A percentile compares a stretch with the other conserved stretches of the same genome.
phyloP scores from a whole-genome alignment of 805 yeast species.

The Nakazawaea peltata region DNA sequence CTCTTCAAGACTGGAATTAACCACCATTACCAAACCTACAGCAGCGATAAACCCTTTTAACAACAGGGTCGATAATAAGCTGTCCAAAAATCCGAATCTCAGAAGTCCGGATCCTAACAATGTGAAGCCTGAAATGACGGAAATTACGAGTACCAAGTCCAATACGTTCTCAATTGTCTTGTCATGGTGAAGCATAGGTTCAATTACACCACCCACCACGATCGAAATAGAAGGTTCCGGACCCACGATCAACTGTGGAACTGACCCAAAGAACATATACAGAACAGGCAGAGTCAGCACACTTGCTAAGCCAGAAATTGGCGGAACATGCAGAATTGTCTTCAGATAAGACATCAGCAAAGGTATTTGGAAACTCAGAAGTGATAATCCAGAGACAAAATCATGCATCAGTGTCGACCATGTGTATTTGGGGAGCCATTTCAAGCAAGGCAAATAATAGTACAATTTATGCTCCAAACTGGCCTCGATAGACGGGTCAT shows the following conservation, averaged over 20 bases:
- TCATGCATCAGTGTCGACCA: slow-evolving; percentile 42
- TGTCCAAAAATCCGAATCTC: slow-evolving; percentile 82
- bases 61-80: slow-evolving; percentile 67
- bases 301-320: slow-evolving; percentile 70
- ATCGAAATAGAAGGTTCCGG: slow-evolving; percentile 87
- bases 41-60: slow-evolving; percentile 81
- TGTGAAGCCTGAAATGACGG: slow-evolving; percentile 69
- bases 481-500: no score
- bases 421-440: slow-evolving; percentile 56
- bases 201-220: slow-evolving; percentile 73
- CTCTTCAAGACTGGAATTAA: slow-evolving; percentile 66
- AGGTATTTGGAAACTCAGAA: slow-evolving; percentile 91
- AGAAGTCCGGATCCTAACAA: slow-evolving; percentile 68
- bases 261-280: slow-evolving; percentile 74
- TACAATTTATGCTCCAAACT: slow-evolving; percentile 29
- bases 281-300: slow-evolving; percentile 72
- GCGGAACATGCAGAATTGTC: slow-evolving; percentile 77
- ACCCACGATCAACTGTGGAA: slow-evolving; percentile 85
- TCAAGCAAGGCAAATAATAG: slow-evolving; percentile 58
- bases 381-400: slow-evolving; percentile 72
- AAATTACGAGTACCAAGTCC: slow-evolving; percentile 57
- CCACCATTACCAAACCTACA: slow-evolving; percentile 76
- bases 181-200: slow-evolving; percentile 38
- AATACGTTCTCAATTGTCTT: slow-evolving; percentile 30
- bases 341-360: slow-evolving; percentile 76